These are phyloP conservation scores for Globisporangium irregulare DNA, from an alignment of 352 stramenopile genomes.

Conservation along the genomic window DNA sequence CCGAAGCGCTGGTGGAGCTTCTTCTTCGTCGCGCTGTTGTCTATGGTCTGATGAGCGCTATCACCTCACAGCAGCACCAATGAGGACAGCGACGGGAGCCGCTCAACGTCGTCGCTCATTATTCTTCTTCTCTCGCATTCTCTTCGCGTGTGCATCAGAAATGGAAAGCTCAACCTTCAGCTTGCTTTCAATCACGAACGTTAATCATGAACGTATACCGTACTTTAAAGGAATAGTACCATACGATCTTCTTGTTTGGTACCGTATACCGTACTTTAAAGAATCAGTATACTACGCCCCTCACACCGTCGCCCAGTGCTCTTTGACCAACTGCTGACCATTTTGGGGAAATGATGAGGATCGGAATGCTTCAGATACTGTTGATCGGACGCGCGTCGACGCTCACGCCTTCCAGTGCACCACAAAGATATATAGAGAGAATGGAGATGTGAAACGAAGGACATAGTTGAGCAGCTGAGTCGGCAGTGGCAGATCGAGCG, in stretches of 20 bases:
- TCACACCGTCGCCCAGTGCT: not conserved
- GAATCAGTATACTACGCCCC: not conserved
- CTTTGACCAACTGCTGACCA: not conserved
- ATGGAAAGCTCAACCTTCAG: no score
- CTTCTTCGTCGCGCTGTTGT: not conserved
- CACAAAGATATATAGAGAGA: not conserved
- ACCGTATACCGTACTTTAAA: not conserved
- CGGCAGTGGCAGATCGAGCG: constrained; percentile 2
- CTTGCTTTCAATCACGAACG: no score
- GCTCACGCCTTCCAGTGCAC: not conserved
- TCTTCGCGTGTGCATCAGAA: not conserved
- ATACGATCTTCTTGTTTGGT: no score
- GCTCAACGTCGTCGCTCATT: not conserved
- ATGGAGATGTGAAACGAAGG: not conserved
- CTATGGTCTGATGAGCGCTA: no score
- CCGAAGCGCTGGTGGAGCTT: not conserved
- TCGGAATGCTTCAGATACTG: constrained; percentile 18
- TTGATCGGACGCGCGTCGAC: constrained; percentile 11
- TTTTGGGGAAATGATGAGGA: constrained; percentile 5
- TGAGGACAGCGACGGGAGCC: not conserved
- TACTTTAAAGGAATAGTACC: no score
- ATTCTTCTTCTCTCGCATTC: not conserved
- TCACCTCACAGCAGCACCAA: not conserved
- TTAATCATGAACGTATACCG: no score
- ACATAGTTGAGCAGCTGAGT: constrained; percentile 1